Base-by-base conservation (phyloP, 129 eudicot genomes). In the Flaveria robusta region DNA sequence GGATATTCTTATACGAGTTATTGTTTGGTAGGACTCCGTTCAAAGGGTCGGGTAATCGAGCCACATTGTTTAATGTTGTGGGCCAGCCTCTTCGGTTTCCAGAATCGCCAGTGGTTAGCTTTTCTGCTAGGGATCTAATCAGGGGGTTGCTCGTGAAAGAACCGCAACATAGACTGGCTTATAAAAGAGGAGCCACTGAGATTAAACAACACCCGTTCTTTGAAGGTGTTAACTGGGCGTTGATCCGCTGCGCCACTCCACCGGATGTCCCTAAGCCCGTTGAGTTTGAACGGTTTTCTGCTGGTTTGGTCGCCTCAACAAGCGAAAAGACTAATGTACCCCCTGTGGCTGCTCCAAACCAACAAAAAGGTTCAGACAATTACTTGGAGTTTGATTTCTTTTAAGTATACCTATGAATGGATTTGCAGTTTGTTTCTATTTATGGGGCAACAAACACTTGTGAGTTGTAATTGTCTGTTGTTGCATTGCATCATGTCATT, bases 181-280 rank as follows among this genome's bases (percentile, higher is more conserved):
- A 88, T 58, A 91, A 86, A 82, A 65, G 94, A 46, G 97, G 97
- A 15, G 97, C 97, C 1, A 91, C 97, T 0, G 97, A 91, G 76
- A 88, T 91, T 16, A 91, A 91, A 58, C 97, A 91, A 16, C 97
- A 91, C 73, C 96, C 91, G 0, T 91, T 91, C 80, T 91, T 91
- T 14, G 97, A 91, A 78, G 97, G 97, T 13, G 91, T 88, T 18
- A 91, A 91, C 58, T 91, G 97, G 97, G 97, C 97, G 9, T 75
- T 91, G 65, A 88, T 86, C 49, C 86, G 93, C 9, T 88, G 93
- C 65, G 93, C 93, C 20, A 88, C 90, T 1, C 93, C 93, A 7
- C 93, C 93, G 0, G 93, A 88, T 43, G 80, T 88, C 14, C 93
- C 93, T 1, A 88, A 79, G 78, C 90, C 93, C 3, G 86, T 88